These are phyloP conservation scores for Blastocladiella emersonii DNA, from an alignment of 371 early-diverging fungal genomes.

Conservation along the genomic window DNA sequence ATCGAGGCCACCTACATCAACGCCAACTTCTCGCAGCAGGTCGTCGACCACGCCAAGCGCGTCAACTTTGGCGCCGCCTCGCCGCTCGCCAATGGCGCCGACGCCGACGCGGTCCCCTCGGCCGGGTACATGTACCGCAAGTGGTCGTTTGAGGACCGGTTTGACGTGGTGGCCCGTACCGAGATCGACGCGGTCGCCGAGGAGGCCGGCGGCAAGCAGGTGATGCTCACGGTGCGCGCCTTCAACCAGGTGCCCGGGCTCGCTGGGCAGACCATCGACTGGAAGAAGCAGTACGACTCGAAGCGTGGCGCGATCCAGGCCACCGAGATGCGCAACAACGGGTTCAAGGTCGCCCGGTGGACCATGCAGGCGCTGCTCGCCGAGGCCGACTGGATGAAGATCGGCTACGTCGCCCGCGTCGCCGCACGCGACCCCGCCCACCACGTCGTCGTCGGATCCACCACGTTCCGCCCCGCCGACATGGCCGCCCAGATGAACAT, in stretches of 20 bases:
- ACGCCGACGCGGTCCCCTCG: slow-evolving; percentile 45
- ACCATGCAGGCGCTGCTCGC: slow-evolving; percentile 78
- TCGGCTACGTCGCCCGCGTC: slow-evolving; percentile 71
- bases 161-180: slow-evolving; percentile 69
- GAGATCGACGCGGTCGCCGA: slow-evolving; percentile 74
- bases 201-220: slow-evolving; percentile 39
- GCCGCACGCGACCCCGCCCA: slow-evolving; percentile 64
- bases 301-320: slow-evolving; percentile 94
- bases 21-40: slow-evolving; percentile 73
- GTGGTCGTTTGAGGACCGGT: slow-evolving; percentile 25
- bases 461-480: slow-evolving; percentile 77
- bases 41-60: slow-evolving; percentile 54
- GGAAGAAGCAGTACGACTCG: slow-evolving; percentile 87
- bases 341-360: slow-evolving; percentile 88
- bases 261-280: slow-evolving; percentile 75
- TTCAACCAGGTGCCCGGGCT: slow-evolving; percentile 87
- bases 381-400: slow-evolving; percentile 75
- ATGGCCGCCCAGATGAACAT: slow-evolving; percentile 83
- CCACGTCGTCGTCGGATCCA: slow-evolving; percentile 72
- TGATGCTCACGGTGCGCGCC: slow-evolving; percentile 60
- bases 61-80: slow-evolving; percentile 56
- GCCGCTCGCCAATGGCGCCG: slow-evolving; percentile 22
- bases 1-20: slow-evolving; percentile 75
- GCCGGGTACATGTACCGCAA: slow-evolving; percentile 77
- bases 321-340: slow-evolving; percentile 95